Evolutionary conservation across 495 filamentous ascomycete species (phyloP).

Genomic region (Neurospora sp.): DNA sequence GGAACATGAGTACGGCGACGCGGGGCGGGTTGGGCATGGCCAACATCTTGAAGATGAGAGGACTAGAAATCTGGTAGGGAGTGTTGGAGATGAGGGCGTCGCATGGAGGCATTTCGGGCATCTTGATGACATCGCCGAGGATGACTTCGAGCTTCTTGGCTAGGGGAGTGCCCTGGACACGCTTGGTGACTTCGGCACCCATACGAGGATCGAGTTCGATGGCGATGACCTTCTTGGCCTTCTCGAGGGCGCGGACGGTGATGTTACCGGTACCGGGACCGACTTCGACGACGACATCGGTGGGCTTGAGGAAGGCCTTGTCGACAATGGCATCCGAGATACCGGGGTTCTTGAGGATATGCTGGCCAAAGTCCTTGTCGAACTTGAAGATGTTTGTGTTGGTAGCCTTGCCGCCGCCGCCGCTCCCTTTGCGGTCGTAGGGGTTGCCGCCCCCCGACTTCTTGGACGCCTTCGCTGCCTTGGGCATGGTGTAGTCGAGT

Average conservation of each 20-base stretch:
- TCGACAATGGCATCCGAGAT: constrained; percentile 76
- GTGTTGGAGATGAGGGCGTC: constrained; percentile 93
- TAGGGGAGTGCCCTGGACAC: constrained; percentile 75
- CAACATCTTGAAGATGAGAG: constrained; percentile 86
- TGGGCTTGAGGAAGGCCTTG: constrained; percentile 84
- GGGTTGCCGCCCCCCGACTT: constrained; percentile 46
- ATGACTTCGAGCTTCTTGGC: constrained; percentile 75
- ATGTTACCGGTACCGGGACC: constrained; percentile 39
- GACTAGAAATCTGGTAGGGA: constrained; percentile 87
- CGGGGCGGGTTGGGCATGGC: constrained; percentile 60
- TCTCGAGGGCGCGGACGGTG: constrained; percentile 79
- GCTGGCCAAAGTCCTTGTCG: constrained; percentile 56
- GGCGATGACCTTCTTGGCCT: constrained; percentile 77
- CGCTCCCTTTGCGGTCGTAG: constrained; percentile 43
- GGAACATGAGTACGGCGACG: constrained; percentile 70
- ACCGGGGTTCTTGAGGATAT: constrained; percentile 92
- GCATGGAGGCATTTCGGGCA: constrained; percentile 66
- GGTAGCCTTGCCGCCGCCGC: constrained; percentile 30
- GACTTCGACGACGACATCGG: constrained; percentile 52
- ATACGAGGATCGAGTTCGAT: constrained; percentile 91
- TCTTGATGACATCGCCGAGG: constrained; percentile 88
- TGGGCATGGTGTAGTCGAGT: constrained; percentile 38
- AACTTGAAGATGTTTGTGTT: constrained; percentile 77
- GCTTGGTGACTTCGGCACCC: constrained; percentile 93
- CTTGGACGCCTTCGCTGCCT: constrained; percentile 47